A percentile compares a stretch with the other conserved stretches of the same genome.
phyloP scores from a whole-genome alignment of 2,329 filamentous ascomycete species.

The Myotisia sp. region DNA sequence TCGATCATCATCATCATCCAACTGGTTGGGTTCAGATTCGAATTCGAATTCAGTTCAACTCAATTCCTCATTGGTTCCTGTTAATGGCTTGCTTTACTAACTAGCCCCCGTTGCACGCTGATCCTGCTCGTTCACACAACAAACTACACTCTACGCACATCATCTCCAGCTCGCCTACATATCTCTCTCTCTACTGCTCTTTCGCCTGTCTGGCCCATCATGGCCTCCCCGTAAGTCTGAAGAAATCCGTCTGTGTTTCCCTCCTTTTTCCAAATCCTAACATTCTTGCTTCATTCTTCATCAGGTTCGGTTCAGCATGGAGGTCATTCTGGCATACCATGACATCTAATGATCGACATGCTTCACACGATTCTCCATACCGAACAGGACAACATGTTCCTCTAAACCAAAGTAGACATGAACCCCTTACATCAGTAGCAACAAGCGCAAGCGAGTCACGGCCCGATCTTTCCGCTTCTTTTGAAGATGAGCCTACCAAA shows the following conservation, averaged over 20 bases:
- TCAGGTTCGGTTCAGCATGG: slow-evolving; percentile 56
- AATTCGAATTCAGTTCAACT: too few relatives aligned
- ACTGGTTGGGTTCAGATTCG: too few relatives aligned
- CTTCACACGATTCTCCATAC: slow-evolving; percentile 83
- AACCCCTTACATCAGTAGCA: slow-evolving; percentile 71
- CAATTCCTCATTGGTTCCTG: too few relatives aligned
- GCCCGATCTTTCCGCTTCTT: slow-evolving; percentile 64
- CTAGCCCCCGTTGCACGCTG: too few relatives aligned
- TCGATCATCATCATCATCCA: too few relatives aligned
- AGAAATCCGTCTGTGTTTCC: too few relatives aligned
- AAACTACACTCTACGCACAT: too few relatives aligned
- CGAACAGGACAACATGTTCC: slow-evolving; percentile 81
- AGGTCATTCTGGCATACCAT: slow-evolving; percentile 92
- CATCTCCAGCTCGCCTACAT: neutral
- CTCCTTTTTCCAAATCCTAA: too few relatives aligned
- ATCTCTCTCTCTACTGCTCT: neutral
- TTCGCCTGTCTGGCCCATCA: neutral
- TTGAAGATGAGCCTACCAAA: slow-evolving; percentile 55
- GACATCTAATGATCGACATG: slow-evolving; percentile 68
- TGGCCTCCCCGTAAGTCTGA: slow-evolving; percentile 5
- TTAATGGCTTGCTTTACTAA: too few relatives aligned
- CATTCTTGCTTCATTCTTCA: slow-evolving; percentile 3
- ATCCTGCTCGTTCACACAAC: too few relatives aligned
- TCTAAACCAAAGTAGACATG: slow-evolving; percentile 65
- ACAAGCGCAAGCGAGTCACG: slow-evolving; percentile 78